Base-by-base conservation (phyloP, 225 moss, liverwort and hornwort species). In the Sphagnum contortum region DNA sequence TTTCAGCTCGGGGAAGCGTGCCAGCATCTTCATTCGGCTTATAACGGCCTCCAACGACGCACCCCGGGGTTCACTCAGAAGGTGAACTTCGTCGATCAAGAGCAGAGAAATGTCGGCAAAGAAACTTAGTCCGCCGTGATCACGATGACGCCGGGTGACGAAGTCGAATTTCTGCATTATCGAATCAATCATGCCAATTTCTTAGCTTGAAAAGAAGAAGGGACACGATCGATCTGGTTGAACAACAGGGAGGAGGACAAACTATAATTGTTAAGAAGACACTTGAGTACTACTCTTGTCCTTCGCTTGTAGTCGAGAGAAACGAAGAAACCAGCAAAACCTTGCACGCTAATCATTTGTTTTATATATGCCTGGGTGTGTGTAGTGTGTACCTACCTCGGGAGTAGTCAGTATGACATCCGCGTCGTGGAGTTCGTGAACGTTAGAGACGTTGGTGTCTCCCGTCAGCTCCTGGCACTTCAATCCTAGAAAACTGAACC, bases 11-110 rank as follows among this genome's bases (percentile, higher is more conserved):
- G 87, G 91, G 63, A 76, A 81, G 44, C 85, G 91, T 69, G 91
- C 75, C 49, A 98, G 73, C 93, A 98, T 98, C 87, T 98, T 98
- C 66, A 98, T 86, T 72, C 98, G 80, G 87, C 98, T 98, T 61
- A 98, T 93, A 55, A 98, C 86, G 53, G 98, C 98, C 77, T 98
- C 98, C 57, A 98, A 74, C 60, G 93, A 77, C 72, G 93, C 93
- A 70, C 98, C 98, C 55, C 98, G 91, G 64, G 89, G 74, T 77
- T 93, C 98, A 67, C 83, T 86, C 49, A 98, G 98, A 50, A 98
- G 78, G 69, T 98, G 98, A 57, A 98, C 98, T 79, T 98, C 98
- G 62, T 98, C 98, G 61, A 98, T 90, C 48, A 98, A 78, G 47
- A 98, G 72, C 60, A 98, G 77, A 48, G 87, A 90, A 67, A 98